Evolutionary conservation across 805 yeast species (phyloP), one percentile per base, ranked within the genome.

Genomic region (Pachysolen tannophilus): DNA sequence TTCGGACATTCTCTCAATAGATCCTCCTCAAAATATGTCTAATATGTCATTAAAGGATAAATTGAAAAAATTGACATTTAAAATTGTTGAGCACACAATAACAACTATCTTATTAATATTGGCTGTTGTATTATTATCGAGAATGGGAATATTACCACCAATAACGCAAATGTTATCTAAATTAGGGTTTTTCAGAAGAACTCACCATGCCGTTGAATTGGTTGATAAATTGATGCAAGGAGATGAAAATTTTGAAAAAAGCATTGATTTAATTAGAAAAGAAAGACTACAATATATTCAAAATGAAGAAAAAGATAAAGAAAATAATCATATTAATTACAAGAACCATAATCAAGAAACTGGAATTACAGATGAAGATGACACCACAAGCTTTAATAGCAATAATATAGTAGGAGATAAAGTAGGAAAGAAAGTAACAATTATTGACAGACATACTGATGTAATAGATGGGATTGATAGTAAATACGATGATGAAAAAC

Each of bases 41-140:
- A 17, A 15, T 5, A n/a, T 27, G 6, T 29, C 30, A 15, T 11
- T 14, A 9, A 17, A 20, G 18, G 24, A 31, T 13, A 30, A 48
- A 6, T 16, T 43, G 8, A 28, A 33, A 15, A 28, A 31, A 13
- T 28, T 63, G 6, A 23, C 53, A 6, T 42, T 43, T 11, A 50
- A 72, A 39, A 49, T 67, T 4, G 48, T 66, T 35, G 81, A 75
- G 44, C 77, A 74, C 44, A 56, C 71, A n/a, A 43, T 66, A 4
- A 70, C 71, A 13, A 61, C 75, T 7, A 33, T 59, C 5, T 43
- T 63, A 1, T 55, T 69, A 7, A 35, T 66, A 14, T 34, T 54
- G 1, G 48, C 67, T 2, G 47, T 68, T 5, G 50, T 63, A 20
- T 41, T 55, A 1, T 48, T 69, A 14, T 60, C 69, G 0, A 59